Conservation (phyloP, 1,139 yeast species). For the Lodderomyces orthopsilosis region DNA sequence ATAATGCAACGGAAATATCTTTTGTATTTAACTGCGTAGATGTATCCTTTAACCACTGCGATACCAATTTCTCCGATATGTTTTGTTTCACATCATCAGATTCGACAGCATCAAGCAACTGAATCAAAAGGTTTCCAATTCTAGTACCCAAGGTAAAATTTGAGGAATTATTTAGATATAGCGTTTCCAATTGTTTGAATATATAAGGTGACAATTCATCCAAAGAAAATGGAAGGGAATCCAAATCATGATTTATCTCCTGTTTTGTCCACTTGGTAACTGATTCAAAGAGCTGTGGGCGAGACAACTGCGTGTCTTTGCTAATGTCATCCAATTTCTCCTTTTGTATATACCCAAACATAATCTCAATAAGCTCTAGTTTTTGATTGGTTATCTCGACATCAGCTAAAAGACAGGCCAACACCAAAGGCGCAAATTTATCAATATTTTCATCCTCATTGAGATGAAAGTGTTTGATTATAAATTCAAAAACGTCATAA, state of each 20-base stretch:
- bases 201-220: slow-evolving; percentile 1
- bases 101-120: not conserved
- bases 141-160: not conserved
- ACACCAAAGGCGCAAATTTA: slow-evolving; percentile 69
- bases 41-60: not conserved
- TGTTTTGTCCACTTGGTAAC: not conserved
- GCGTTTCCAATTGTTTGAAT: not conserved
- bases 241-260: not conserved
- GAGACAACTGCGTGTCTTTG: not conserved
- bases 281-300: not conserved
- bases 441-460: slow-evolving; percentile 84
- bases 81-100: not conserved
- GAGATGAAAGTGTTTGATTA: slow-evolving; percentile 64
- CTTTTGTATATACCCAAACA: slow-evolving; percentile 1
- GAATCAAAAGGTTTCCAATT: not conserved
- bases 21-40: not conserved
- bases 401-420: slow-evolving; percentile 41
- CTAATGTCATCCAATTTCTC: not conserved
- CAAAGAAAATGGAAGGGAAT: not conserved
- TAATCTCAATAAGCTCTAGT: slow-evolving; percentile 31
- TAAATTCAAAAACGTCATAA: slow-evolving; percentile 52
- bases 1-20: not conserved
- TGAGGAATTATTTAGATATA: not conserved
- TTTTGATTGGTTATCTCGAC: slow-evolving; percentile 19
- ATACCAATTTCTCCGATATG: not conserved